Base-by-base conservation (phyloP, 345 rosid genomes). In the Kandelia obovata region DNA sequence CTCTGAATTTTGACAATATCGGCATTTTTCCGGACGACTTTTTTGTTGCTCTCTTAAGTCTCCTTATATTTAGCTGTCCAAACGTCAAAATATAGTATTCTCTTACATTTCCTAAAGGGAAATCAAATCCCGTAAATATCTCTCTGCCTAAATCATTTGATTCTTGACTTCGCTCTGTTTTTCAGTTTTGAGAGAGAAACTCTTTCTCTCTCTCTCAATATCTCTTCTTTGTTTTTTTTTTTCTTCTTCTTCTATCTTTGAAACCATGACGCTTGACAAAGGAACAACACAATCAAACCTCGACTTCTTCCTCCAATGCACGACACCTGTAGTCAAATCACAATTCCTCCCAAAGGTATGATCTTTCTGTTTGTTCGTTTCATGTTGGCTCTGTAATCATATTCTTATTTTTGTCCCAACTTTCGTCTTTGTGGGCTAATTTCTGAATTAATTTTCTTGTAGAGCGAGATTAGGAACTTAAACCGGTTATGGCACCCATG, bases 401-500 rank as follows among this genome's bases (percentile, higher is more conserved):
- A n/a, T 53, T 55, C 53, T 67, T 35, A 66, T 63, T 57, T 30
- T 65, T 5, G 62, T 21, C 46, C 19, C 49, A 43, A 43, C 65
- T 7, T 73, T 3, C 4, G 5, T 34, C 1, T 4, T 57, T 67
- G n/a, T 58, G 34, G 11, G 34, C 46, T 56, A 8, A 67, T 56
- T 43, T 7, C 21, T 25, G 49, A 43, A 43, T 10, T 39, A 25
- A 37, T 63, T 26, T 31, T 71, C 35, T 78, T 82, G 67, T 83
- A 96, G 99, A 75, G 80, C 19, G 98, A 92, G 83, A 82, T 90
- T 58, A 89, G 92, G 81, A 88, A 87, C 73, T 82, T 96, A 52
- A 96, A 90, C 78, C 79, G 85, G 60, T 74, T 90, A 56, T 96
- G 99, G 99, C 96, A 92, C 73, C 96, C 95, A 19, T 84, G 90